Evolutionary conservation across 2,329 filamentous ascomycete species (phyloP).

Genomic region (Falciphora oryzae): DNA sequence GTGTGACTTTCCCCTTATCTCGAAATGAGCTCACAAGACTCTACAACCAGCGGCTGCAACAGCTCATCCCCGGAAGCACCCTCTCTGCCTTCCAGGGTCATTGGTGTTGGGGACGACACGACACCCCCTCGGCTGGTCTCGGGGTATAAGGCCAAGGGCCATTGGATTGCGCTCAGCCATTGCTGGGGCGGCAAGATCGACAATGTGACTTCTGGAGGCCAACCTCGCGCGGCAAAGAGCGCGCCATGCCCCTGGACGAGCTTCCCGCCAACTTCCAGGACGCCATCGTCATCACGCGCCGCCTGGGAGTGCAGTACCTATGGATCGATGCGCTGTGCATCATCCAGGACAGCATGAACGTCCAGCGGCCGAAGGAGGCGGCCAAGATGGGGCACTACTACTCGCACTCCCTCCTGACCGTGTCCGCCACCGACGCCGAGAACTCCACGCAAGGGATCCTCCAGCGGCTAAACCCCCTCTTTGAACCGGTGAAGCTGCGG

Average conservation of each 20-base stretch:
- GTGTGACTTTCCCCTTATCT: no score
- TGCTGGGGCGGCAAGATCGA: slow-evolving; percentile 14
- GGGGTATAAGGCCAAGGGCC: not conserved
- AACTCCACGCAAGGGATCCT: no score
- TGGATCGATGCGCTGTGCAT: slow-evolving; percentile 20
- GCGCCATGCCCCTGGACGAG: not conserved
- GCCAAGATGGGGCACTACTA: slow-evolving; percentile 6
- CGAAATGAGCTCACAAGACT: no score
- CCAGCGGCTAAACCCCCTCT: no score
- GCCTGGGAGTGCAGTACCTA: slow-evolving; percentile 15
- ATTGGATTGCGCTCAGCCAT: slow-evolving; percentile 16
- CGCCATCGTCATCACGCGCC: slow-evolving; percentile 11
- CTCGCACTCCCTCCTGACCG: not conserved
- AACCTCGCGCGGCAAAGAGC: no score
- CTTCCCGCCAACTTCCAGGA: slow-evolving; percentile 12
- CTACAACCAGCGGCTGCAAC: no score
- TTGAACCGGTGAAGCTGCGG: no score
- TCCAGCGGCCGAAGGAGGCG: not conserved
- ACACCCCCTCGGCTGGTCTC: not conserved
- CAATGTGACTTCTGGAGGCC: no score
- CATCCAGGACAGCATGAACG: slow-evolving; percentile 13
- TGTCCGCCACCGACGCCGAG: not conserved
- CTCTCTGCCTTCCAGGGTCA: not conserved
- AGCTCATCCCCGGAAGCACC: no score
- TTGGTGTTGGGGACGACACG: not conserved